phyloP scores from a whole-genome alignment of 2,329 filamentous ascomycete species.

The Reticulascus tulasneorum region DNA sequence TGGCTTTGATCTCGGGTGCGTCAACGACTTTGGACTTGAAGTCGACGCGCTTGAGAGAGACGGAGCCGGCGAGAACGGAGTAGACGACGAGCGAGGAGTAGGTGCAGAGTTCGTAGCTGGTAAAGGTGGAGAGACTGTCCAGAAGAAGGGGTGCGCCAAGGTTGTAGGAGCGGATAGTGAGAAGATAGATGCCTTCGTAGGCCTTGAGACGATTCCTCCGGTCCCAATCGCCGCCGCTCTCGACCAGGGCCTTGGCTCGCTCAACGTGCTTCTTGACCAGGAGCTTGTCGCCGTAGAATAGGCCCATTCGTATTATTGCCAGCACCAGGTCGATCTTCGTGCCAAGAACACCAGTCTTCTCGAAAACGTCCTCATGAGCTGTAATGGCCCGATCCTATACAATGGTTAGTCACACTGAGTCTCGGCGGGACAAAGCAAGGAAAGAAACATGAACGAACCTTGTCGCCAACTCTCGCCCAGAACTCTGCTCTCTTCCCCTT shows the following conservation, averaged over 20 bases:
- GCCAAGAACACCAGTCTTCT: slow-evolving; percentile 95
- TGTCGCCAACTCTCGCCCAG: slow-evolving; percentile 92
- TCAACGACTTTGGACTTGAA: slow-evolving; percentile 99
- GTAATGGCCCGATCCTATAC: slow-evolving; percentile 85
- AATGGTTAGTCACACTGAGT: slow-evolving; percentile 9
- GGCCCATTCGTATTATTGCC: slow-evolving; percentile 88
- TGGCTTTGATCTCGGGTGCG: slow-evolving; percentile 95
- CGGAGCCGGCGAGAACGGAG: slow-evolving; percentile 88
- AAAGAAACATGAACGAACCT: slow-evolving; percentile 52
- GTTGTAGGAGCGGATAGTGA: slow-evolving; percentile 88
- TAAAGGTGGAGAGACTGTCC: slow-evolving; percentile 96
- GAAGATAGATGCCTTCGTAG: slow-evolving; percentile 90
- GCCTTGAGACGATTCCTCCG: slow-evolving; percentile 97
- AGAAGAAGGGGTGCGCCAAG: slow-evolving; percentile 87
- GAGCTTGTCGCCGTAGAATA: slow-evolving; percentile 93
- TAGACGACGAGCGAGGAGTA: slow-evolving; percentile 95
- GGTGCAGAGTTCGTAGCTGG: slow-evolving; percentile 95
- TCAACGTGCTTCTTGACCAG: slow-evolving; percentile 93
- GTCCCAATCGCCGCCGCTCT: slow-evolving; percentile 97
- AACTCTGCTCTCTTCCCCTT: slow-evolving; percentile 94
- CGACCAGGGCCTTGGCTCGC: slow-evolving; percentile 82
- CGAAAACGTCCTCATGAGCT: slow-evolving; percentile 87
- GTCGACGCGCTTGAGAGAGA: slow-evolving; percentile 92
- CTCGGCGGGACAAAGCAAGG: neutral
- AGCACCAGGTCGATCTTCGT: slow-evolving; percentile 97